Base-by-base conservation (phyloP, 78 protist genomes). In the Dictyostelium brefeldianum region DNA sequence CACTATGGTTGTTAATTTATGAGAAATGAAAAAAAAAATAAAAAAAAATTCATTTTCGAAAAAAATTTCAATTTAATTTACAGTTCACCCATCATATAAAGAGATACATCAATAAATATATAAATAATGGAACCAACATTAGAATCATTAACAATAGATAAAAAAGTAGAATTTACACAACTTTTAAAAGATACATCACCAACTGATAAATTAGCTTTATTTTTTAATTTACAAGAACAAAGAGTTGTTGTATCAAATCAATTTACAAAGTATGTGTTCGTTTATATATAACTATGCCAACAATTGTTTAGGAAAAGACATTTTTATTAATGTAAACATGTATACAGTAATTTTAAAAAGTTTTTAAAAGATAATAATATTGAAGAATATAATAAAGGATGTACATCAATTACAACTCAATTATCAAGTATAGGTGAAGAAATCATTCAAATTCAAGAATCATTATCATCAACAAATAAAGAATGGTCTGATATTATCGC, bases 191-290 rank as follows among this genome's bases (percentile, higher is more conserved):
- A 51, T 51, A 25, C 80, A 1, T 25, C 80, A 31, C 80, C 83
- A 22, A 27, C 69, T 31, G 93, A 87, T 77, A 87, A 75, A 47
- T 59, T 87, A 10, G 54, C 84, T 9, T 36, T 87, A 17, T 87
- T 87, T 64, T 87, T 87, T 51, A 87, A 87, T 77, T 29, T 65
- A 51, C 93, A 87, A 77, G 71, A 69, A 87, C 93, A 87, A 48
- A 74, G 93, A 78, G 70, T 75, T 6, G 25, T 82, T 10, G 50
- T 87, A 1, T 54, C 79, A 47, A 87, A 80, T 47, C 78, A 65
- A 59, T 84, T 84, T 29, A 74, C 78, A 41, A 56, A 64, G 92
- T 84, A 84, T 36, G n/a, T 31, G 27, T 31, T 15, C n/a, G 15
- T 67, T 67, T 31, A 14, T 15, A 29, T 31, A 12, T 65, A 12